These are phyloP conservation scores for Calonectria pseudoturangicola DNA, from an alignment of 2,329 filamentous ascomycete genomes.

Conservation along the genomic window DNA sequence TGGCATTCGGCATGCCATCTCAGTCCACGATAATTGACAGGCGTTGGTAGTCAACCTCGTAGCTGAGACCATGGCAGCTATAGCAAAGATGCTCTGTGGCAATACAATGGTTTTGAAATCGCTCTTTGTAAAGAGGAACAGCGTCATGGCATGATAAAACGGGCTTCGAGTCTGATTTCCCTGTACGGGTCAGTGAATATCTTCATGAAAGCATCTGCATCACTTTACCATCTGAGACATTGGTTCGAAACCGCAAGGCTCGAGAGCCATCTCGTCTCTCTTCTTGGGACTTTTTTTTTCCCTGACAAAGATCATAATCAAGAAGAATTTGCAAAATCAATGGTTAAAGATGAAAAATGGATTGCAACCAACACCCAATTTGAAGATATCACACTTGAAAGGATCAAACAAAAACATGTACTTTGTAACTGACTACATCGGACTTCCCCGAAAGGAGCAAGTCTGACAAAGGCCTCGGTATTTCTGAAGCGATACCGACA, in stretches of 20 bases:
- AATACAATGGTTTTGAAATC: slow-evolving; percentile 59
- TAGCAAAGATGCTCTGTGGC: slow-evolving; percentile 56
- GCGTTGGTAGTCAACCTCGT: slow-evolving; percentile 24
- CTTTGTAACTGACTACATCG: slow-evolving; percentile 7
- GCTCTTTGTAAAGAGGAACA: slow-evolving; percentile 57
- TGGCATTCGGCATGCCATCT: slow-evolving; percentile 39
- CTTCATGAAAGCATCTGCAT: not conserved
- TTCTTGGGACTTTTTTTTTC: not conserved
- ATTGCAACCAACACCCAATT: not conserved
- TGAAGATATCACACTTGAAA: not conserved
- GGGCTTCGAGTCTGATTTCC: not conserved
- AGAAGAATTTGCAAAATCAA: not conserved
- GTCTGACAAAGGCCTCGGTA: slow-evolving; percentile 15
- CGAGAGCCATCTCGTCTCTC: not conserved
- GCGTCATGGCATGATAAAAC: not conserved
- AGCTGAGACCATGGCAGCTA: slow-evolving; percentile 32
- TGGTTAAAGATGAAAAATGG: not conserved
- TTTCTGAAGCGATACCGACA: slow-evolving; percentile 1
- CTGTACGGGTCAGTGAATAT: not conserved
- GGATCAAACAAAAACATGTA: not conserved
- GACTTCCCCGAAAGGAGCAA: not conserved
- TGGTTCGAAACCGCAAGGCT: not conserved
- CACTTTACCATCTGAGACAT: not conserved
- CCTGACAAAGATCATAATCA: not conserved
- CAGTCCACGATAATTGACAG: not conserved